Evolutionary conservation across 2,329 filamentous ascomycete species (phyloP).

Genomic region (Monosporascus sp.): DNA sequence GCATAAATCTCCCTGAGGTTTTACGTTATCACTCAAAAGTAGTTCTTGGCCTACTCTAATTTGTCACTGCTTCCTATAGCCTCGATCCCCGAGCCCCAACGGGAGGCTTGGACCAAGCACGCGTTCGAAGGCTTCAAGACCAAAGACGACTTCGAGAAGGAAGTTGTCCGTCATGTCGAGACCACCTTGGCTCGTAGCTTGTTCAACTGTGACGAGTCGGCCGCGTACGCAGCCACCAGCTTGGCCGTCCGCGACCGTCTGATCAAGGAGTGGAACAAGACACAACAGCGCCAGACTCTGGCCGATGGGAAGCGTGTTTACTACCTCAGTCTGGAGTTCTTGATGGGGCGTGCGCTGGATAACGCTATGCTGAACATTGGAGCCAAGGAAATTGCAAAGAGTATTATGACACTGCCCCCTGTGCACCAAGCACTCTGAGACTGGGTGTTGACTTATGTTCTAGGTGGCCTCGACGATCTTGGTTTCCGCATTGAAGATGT

Average conservation of each 20-base stretch:
- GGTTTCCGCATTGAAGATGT: slow-evolving; percentile 97
- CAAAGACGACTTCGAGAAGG: slow-evolving; percentile 79
- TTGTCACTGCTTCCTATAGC: slow-evolving; percentile 34
- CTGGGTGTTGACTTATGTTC: slow-evolving; percentile 6
- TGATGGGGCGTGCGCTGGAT: slow-evolving; percentile 94
- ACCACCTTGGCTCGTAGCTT: slow-evolving; percentile 92
- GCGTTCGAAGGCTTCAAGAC: slow-evolving; percentile 64
- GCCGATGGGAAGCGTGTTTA: slow-evolving; percentile 90
- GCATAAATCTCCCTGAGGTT: background rate
- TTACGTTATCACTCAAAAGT: background rate
- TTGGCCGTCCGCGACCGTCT: slow-evolving; percentile 89
- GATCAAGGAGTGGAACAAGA: slow-evolving; percentile 96
- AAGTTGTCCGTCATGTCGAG: slow-evolving; percentile 91
- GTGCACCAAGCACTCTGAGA: background rate
- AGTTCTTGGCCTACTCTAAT: background rate
- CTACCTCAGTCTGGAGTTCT: slow-evolving; percentile 93
- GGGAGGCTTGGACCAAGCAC: slow-evolving; percentile 68
- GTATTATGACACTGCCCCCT: slow-evolving; percentile 42
- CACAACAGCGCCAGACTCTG: slow-evolving; percentile 92
- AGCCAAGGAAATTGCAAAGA: slow-evolving; percentile 75
- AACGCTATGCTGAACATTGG: slow-evolving; percentile 98
- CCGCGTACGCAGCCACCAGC: slow-evolving; percentile 85
- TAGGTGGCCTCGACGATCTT: slow-evolving; percentile 80
- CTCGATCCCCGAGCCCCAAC: slow-evolving; percentile 81
- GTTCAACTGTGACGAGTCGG: slow-evolving; percentile 96